Evolutionary conservation across 2,329 filamentous ascomycete species (phyloP).

Genomic region (Aureobasidium sp.): DNA sequence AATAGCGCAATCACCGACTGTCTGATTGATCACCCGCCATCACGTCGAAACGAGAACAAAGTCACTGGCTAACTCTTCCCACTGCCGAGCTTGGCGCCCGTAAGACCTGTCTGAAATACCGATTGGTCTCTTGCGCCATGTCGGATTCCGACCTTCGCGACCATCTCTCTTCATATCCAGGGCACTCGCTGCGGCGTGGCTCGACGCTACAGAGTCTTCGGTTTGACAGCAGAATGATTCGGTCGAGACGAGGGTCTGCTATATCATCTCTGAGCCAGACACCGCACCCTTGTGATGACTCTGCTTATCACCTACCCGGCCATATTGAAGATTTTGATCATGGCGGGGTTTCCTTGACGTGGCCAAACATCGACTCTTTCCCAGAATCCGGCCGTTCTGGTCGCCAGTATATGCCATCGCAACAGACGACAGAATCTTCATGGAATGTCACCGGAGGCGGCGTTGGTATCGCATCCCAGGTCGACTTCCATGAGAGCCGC

Average conservation of each 20-base stretch:
- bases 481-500: not conserved
- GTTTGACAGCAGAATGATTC: constrained; percentile 10
- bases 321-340: constrained; percentile 4
- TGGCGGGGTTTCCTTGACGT: not conserved
- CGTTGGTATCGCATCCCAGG: not conserved
- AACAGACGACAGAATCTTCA: not conserved
- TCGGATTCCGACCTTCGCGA: not conserved
- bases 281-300: constrained; percentile 3
- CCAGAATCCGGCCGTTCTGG: not conserved
- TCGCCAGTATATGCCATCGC: not conserved
- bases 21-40: constrained; percentile 2
- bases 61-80: not conserved
- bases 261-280: not conserved
- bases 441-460: not conserved
- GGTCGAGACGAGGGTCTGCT: constrained; percentile 8
- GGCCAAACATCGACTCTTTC: not conserved
- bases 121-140: constrained; percentile 11
- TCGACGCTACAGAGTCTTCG: not conserved
- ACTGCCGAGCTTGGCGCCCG: constrained; percentile 11
- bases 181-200: not conserved
- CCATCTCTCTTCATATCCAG: not conserved
- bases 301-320: not conserved
- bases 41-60: constrained; percentile 6
- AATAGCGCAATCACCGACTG: not conserved
- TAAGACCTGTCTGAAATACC: not conserved